Evolutionary conservation across 2,329 filamentous ascomycete species (phyloP).

Genomic region (Claviceps humidiphila): DNA sequence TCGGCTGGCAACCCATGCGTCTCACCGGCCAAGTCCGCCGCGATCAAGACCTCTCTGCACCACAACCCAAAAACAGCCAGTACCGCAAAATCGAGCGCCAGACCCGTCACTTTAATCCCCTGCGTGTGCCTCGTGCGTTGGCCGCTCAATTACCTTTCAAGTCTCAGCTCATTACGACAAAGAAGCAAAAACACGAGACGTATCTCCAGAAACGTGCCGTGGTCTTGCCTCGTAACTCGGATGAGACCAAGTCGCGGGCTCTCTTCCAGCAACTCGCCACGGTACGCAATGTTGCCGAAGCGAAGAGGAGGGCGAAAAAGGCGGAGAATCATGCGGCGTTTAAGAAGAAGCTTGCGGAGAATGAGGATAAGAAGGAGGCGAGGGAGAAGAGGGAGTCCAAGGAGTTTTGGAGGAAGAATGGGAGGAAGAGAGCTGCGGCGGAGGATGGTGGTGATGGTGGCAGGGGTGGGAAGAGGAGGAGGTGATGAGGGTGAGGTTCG

Average conservation of each 20-base stretch:
- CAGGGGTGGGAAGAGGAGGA: conserved; percentile 22
- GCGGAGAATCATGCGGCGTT: conserved; percentile 74
- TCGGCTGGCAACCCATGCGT: conserved; percentile 90
- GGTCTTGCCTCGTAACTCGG: conserved; percentile 61
- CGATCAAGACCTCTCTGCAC: conserved; percentile 61
- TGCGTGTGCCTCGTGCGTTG: conserved; percentile 64
- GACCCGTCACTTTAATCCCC: conserved; percentile 64
- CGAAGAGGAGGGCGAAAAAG: conserved; percentile 73
- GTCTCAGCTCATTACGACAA: conserved; percentile 73
- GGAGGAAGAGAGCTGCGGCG: conserved; percentile 47
- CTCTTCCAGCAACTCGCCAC: conserved; percentile 90
- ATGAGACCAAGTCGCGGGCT: conserved; percentile 80
- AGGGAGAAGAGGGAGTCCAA: conserved; percentile 84
- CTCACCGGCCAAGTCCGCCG: conserved; percentile 83
- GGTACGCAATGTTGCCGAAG: conserved; percentile 77
- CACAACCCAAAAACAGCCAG: conserved; percentile 68
- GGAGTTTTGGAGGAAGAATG: conserved; percentile 86
- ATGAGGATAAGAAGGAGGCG: conserved; percentile 70
- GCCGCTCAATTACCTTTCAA: conserved; percentile 83
- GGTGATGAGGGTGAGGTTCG: neutral
- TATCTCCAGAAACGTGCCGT: conserved; percentile 95
- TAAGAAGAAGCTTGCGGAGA: conserved; percentile 68
- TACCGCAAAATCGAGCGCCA: conserved; percentile 60
- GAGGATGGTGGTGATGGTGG: conserved; percentile 27
- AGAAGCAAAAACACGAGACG: conserved; percentile 65